Base-by-base conservation (phyloP, 164 flowering plant genomes). In the Vitis vinifera region DNA sequence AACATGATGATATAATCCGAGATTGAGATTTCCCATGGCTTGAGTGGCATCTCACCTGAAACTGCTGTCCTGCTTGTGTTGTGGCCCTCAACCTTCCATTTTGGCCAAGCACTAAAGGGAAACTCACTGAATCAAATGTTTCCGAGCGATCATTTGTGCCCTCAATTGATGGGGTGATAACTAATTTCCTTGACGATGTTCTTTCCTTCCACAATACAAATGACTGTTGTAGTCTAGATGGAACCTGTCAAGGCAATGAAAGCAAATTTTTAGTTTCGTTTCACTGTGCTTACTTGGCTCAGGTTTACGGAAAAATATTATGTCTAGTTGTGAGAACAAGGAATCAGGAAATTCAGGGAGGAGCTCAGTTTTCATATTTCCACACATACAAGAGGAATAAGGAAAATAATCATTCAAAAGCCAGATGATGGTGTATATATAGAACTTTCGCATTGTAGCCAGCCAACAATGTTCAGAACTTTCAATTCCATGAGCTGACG, bases 181-280 rank as follows among this genome's bases (percentile, higher is more conserved):
- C 55, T 19, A 53, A 59, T 29, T 62, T 50, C 8, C 12, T 51
- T 13, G 65, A 68, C 49, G 57, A 65, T 76, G 63, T 78, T 63
- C 71, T 67, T 16, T 71, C 71, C 74, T 79, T 90, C 91, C 90
- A 85, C 13, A 81, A 70, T 9, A 72, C 50, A 68, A 87, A 83
- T 9, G 87, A 83, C 27, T 74, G 75, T 50, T 81, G 86, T 49
- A 90, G 52, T 66, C 65, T 76, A 16, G 79, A 78, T 4, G 90
- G 89, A 68, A 86, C 88, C 98, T 93, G 87, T 50, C 73, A 74
- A 73, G 62, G 65, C 15, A 58, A 56, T 19, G 66, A 19, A 7
- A 69, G 57, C 17, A 67, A 47, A 63, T 12, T 51, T 51, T 10
- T 6, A 17, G 57, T 2, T 11, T 9, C 15, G 4, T 51, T 3